Evolutionary conservation across 495 filamentous ascomycete species (phyloP), one percentile per base, ranked within the genome.

Genomic region (Penicillium cataractarum): DNA sequence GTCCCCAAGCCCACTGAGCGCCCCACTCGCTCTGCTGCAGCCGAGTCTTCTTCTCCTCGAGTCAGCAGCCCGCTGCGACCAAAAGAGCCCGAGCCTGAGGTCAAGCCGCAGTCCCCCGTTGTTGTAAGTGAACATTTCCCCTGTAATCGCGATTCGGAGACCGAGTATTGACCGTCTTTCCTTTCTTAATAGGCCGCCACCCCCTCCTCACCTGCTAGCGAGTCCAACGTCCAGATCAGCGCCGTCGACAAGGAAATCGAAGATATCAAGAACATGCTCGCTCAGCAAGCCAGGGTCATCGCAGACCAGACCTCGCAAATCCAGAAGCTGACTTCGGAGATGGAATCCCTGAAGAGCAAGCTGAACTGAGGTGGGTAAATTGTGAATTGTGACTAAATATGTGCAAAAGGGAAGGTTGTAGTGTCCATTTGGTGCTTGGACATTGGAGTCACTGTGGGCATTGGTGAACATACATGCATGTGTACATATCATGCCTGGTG

Each of bases 1-100:
- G 82, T 92, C 21, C 65, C 89, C n/a, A 90, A 90, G 66, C 83
- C 86, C 0, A 69, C 80, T 13, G 85, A 89, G 63, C 84, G 84
- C 21, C 32, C 77, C 21, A 49, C 74, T 21, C 68, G 67, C 37
- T 65, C 77, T 15, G 37, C 66, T n/a, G 65, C 60, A 8, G 40
- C 62, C 3, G 64, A 71, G 13, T 29, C 72, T n/a, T 65, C 70
- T n/a, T 75, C 76, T 1, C 73, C 77, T 5, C 55, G 68, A 5
- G 64, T 79, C 35, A 78, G 75, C 57, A 77, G 69, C 61, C 73
- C 75, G 6, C 67, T 75, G 67, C 69, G 71, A 31, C 70, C 74
- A 37, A 74, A 75, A 67, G 73, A 77, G 59, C 61, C 55, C n/a
- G 65, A 74, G 63, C 37, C 62, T 50, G 73, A 71, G 62, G 35